Conservation (phyloP, 2,329 filamentous ascomycete species). For the Lasiodiplodia sp. region DNA sequence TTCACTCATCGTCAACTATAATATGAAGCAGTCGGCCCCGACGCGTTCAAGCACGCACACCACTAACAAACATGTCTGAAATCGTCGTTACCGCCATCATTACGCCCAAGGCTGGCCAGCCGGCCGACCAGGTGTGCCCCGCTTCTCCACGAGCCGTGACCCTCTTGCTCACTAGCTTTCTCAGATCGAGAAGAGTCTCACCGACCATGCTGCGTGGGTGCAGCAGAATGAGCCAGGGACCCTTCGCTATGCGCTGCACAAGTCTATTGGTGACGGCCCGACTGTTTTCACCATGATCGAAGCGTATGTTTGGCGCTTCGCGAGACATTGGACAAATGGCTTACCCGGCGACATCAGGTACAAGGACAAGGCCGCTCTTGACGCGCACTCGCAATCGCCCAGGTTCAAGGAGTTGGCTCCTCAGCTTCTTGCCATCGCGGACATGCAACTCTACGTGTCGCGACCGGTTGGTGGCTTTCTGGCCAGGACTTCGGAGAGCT, state of each 20-base stretch:
- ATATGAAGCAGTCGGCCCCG: background rate
- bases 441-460: slow-evolving; percentile 8
- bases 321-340: background rate
- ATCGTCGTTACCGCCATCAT: slow-evolving; percentile 43
- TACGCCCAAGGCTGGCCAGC: slow-evolving; percentile 41
- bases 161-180: background rate
- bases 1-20: slow-evolving; percentile 3
- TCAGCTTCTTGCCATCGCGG: background rate
- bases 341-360: slow-evolving; percentile 36
- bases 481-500: background rate
- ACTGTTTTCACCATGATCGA: slow-evolving; percentile 44
- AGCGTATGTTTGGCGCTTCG: slow-evolving; percentile 36
- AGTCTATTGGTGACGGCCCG: slow-evolving; percentile 39
- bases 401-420: slow-evolving; percentile 37
- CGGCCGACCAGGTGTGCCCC: slow-evolving; percentile 39
- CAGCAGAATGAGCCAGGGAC: slow-evolving; percentile 45
- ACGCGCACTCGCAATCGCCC: slow-evolving; percentile 38
- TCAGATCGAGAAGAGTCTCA: slow-evolving; percentile 44
- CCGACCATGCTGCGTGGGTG: slow-evolving; percentile 36
- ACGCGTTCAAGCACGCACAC: slow-evolving; percentile 22
- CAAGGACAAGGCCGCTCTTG: slow-evolving; percentile 40
- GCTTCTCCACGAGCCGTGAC: background rate
- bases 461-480: slow-evolving; percentile 13
- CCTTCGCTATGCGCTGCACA: slow-evolving; percentile 43
- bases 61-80: slow-evolving; percentile 31